Evolutionary conservation across 164 flowering plant species (phyloP).

Genomic region (Chloranthus sessilifolius): DNA sequence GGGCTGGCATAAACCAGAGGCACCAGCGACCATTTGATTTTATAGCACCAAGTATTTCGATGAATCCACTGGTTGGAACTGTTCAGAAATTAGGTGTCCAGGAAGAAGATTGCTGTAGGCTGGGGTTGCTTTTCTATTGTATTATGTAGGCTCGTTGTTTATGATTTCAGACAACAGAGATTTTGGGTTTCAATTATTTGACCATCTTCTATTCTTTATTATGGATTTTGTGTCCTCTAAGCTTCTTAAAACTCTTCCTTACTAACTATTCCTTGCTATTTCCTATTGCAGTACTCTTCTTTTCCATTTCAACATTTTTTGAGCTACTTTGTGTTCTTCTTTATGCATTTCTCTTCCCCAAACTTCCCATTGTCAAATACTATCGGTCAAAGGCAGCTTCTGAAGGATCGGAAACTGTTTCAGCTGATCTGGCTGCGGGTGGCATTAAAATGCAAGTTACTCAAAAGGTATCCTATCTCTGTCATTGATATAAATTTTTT

Average conservation of each 20-base stretch:
- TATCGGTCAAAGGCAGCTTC: conserved; percentile 71
- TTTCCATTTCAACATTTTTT: conserved; percentile 44
- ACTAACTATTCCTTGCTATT: not conserved
- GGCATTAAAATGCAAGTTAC: conserved; percentile 35
- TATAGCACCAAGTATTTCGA: too few species aligned
- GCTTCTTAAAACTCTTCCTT: not conserved
- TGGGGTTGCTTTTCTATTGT: too few species aligned
- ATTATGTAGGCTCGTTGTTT: too few species aligned
- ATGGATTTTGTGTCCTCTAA: not conserved
- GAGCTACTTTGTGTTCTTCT: conserved; percentile 60
- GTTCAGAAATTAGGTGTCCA: too few species aligned
- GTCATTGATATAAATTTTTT: too few species aligned
- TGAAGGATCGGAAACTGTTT: conserved; percentile 78
- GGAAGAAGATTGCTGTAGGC: too few species aligned
- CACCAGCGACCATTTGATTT: too few species aligned
- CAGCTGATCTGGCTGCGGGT: conserved; percentile 71
- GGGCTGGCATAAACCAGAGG: too few species aligned
- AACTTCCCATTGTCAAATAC: conserved; percentile 63
- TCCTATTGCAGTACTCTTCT: conserved; percentile 51
- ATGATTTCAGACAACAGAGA: too few species aligned
- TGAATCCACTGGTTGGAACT: too few species aligned
- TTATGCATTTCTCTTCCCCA: conserved; percentile 61
- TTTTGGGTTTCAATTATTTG: too few species aligned
- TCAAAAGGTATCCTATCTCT: conserved; percentile 9
- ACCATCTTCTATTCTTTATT: too few species aligned